Percentiles rank a stretch among this genome's conserved stretches.
Conservation (phyloP, 805 yeast species). For the Ogataea pilisensis region DNA sequence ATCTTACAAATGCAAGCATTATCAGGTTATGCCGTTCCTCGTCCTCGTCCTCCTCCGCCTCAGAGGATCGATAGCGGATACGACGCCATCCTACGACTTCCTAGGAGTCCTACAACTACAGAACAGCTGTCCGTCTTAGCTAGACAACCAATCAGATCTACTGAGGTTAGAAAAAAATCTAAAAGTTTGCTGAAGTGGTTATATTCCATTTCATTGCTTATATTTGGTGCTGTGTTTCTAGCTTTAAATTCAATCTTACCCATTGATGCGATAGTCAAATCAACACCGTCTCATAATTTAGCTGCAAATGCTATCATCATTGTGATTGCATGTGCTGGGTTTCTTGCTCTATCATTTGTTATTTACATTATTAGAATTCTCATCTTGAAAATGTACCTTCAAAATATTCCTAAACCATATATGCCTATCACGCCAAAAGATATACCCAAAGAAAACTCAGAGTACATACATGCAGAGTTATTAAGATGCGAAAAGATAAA, state of each 20-base stretch:
- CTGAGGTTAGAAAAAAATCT: conserved; percentile 16
- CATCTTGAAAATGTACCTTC: conserved; percentile 51
- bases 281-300: conserved; percentile 49
- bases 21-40: no score
- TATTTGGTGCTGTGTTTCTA: conserved; percentile 39
- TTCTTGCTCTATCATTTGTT: conserved; percentile 45
- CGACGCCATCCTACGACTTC: conserved; percentile 8
- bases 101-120: conserved; percentile 1
- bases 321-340: conserved; percentile 62
- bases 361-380: conserved; percentile 58
- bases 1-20: background rate
- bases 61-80: background rate
- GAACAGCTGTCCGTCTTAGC: conserved; percentile 10
- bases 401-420: conserved; percentile 76
- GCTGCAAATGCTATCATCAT: conserved; percentile 82
- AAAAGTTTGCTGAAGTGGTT: conserved; percentile 34
- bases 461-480: conserved; percentile 37
- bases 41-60: no score
- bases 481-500: conserved; percentile 40
- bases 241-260: conserved; percentile 72
- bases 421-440: conserved; percentile 64
- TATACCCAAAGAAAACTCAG: conserved; percentile 44
- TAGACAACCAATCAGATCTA: conserved; percentile 9
- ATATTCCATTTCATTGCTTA: conserved; percentile 40
- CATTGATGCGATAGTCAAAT: conserved; percentile 67